Evolutionary conservation across 1,284 basidiomycete species (phyloP).

Genomic region (Melanopsichium pennsylvanicum): DNA sequence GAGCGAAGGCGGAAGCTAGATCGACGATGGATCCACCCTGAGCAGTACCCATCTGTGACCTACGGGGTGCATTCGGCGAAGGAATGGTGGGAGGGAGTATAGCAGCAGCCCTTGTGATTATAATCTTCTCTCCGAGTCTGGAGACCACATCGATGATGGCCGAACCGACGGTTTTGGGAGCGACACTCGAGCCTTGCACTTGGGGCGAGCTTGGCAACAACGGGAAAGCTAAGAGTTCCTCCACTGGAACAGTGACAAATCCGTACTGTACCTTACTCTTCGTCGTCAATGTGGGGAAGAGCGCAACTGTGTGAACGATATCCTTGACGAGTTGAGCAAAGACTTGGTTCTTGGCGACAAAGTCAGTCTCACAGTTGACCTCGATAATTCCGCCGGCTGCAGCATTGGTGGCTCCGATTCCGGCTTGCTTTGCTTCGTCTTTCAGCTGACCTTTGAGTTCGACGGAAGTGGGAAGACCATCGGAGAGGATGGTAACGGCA

Average conservation of each 20-base stretch:
- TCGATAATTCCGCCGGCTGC: slow-evolving; percentile 84
- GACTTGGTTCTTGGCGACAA: slow-evolving; percentile 86
- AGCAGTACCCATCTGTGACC: slow-evolving; percentile 15
- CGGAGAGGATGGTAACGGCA: slow-evolving; percentile 76
- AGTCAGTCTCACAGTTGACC: slow-evolving; percentile 96
- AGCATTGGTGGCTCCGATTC: slow-evolving; percentile 33
- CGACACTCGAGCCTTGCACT: slow-evolving; percentile 61
- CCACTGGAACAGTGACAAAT: slow-evolving; percentile 36
- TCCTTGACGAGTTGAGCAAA: slow-evolving; percentile 81
- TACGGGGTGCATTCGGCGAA: slow-evolving; percentile 26
- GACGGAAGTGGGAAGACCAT: slow-evolving; percentile 67
- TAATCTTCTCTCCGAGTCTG: slow-evolving; percentile 88
- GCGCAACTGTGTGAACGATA: slow-evolving; percentile 86
- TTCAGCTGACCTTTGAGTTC: slow-evolving; percentile 34
- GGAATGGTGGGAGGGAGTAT: slow-evolving; percentile 72
- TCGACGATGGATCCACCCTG: slow-evolving; percentile 43
- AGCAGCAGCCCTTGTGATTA: slow-evolving; percentile 76
- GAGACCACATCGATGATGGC: slow-evolving; percentile 82
- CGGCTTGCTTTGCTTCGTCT: slow-evolving; percentile 65
- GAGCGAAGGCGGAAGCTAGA: slow-evolving; percentile 79
- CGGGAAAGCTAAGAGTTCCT: slow-evolving; percentile 63
- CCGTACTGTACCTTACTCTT: not conserved
- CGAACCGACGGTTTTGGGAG: slow-evolving; percentile 72
- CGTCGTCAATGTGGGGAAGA: slow-evolving; percentile 71
- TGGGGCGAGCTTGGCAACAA: slow-evolving; percentile 42